Conservation (phyloP, 768 basidiomycete species). For the Mycena alexandri region DNA sequence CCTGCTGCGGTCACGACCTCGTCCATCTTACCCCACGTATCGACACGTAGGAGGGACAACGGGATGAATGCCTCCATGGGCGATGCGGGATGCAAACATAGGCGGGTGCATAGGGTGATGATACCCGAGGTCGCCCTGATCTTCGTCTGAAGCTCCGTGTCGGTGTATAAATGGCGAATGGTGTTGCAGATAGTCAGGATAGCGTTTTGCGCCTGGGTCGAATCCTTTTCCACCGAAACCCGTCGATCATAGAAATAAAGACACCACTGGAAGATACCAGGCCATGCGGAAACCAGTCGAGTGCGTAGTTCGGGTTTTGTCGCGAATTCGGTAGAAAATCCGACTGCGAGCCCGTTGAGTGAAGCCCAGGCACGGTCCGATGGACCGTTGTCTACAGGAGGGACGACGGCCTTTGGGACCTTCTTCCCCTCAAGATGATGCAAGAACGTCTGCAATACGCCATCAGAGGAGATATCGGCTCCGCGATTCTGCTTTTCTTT, state of each 20-base stretch:
- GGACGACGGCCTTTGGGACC: constrained; percentile 13
- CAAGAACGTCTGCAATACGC: constrained; percentile 7
- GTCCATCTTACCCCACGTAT: constrained; percentile 15
- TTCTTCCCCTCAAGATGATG: constrained; percentile 7
- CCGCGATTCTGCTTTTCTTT: background rate
- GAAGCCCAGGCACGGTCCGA: constrained; percentile 22
- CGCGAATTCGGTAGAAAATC: constrained; percentile 4
- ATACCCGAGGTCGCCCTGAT: constrained; percentile 19
- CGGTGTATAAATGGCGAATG: background rate
- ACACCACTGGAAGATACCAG: constrained; percentile 23
- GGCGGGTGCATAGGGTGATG: constrained; percentile 2
- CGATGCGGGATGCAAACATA: constrained; percentile 13
- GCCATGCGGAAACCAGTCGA: constrained; percentile 20
- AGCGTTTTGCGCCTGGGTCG: background rate
- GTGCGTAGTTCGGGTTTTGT: constrained; percentile 7
- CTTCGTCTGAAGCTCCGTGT: background rate
- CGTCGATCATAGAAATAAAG: constrained; percentile 24
- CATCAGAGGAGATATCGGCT: background rate
- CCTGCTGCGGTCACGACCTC: constrained; percentile 13
- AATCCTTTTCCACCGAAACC: background rate
- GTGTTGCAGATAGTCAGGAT: background rate
- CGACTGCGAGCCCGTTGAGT: background rate
- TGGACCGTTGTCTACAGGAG: constrained; percentile 8
- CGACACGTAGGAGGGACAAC: constrained; percentile 1
- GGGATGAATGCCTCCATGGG: constrained; percentile 3